Evolutionary conservation across 139 green algal genomes (phyloP).

Genomic region (Monoraphidium neglectum): DNA sequence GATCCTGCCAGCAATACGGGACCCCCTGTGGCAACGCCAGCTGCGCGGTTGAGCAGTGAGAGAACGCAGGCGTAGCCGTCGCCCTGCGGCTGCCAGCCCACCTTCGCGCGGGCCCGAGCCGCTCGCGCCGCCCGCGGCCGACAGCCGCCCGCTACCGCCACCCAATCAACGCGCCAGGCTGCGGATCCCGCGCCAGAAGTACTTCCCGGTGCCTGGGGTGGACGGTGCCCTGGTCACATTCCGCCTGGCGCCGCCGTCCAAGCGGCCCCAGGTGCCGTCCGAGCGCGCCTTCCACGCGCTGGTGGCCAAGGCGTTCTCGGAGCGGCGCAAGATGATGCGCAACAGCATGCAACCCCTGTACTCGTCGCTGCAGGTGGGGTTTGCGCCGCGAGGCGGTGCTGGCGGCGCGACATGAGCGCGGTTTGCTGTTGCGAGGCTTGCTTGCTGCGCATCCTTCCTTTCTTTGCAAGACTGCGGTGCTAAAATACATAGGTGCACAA

Average conservation of each 20-base stretch:
- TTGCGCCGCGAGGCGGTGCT: background rate
- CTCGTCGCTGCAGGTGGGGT: constrained; percentile 40
- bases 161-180: too few relatives aligned
- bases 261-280: constrained; percentile 24
- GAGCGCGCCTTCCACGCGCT: constrained; percentile 53
- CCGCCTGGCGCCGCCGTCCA: constrained; percentile 45
- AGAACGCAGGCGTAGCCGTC: too few relatives aligned
- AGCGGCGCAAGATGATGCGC: constrained; percentile 71
- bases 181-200: constrained; percentile 63
- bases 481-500: background rate
- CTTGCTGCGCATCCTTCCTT: background rate
- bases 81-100: too few relatives aligned
- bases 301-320: constrained; percentile 59
- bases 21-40: too few relatives aligned
- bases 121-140: too few relatives aligned
- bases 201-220: constrained; percentile 79
- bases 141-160: too few relatives aligned
- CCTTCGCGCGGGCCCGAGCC: too few relatives aligned
- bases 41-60: too few relatives aligned
- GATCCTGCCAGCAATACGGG: too few relatives aligned
- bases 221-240: constrained; percentile 86
- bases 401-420: background rate
- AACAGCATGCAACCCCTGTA: constrained; percentile 67
- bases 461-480: background rate
- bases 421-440: background rate